These are phyloP conservation scores for Zymoseptoria crescenta DNA, from an alignment of 2,329 filamentous ascomycete genomes.

Conservation along the genomic window DNA sequence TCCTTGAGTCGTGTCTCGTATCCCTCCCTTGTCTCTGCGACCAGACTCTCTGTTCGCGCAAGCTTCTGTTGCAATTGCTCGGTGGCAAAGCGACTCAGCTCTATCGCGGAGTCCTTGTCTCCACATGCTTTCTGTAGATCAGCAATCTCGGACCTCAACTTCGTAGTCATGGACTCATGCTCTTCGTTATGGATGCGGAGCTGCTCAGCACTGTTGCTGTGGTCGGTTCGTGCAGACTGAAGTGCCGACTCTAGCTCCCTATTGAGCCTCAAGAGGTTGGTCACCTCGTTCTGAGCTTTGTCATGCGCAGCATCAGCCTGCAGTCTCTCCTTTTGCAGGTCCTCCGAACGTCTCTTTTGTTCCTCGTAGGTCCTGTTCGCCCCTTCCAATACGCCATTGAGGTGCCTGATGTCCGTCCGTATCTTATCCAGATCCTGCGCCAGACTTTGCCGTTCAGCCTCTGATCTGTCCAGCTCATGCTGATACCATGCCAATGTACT, in stretches of 20 bases:
- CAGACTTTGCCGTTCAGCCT: not conserved
- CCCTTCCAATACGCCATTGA: not conserved
- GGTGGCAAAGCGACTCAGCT: not conserved
- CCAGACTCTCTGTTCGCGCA: slow-evolving; percentile 10
- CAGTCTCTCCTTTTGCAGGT: slow-evolving; percentile 8
- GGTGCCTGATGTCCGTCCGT: not conserved
- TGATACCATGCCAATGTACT: slow-evolving; percentile 11
- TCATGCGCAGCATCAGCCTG: slow-evolving; percentile 4
- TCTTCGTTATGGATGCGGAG: slow-evolving; percentile 14
- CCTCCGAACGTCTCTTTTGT: slow-evolving; percentile 4
- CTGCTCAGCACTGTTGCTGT: slow-evolving; percentile 11
- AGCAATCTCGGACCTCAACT: slow-evolving; percentile 6
- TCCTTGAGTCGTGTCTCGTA: slow-evolving; percentile 3
- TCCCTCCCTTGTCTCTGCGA: slow-evolving; percentile 2
- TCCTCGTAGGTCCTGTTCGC: slow-evolving; percentile 2
- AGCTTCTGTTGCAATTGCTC: slow-evolving; percentile 13
- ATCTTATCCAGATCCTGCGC: not conserved
- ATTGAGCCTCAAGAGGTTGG: slow-evolving; percentile 9
- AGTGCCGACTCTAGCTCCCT: slow-evolving; percentile 8
- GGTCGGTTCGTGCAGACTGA: slow-evolving; percentile 13
- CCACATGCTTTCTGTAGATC: slow-evolving; percentile 7
- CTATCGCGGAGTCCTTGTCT: not conserved
- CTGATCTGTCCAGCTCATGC: slow-evolving; percentile 11
- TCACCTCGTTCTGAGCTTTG: slow-evolving; percentile 7
- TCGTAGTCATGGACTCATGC: slow-evolving; percentile 11